Conservation (phyloP, 352 stramenopile species). For the Phytophthora tentaculata region DNA sequence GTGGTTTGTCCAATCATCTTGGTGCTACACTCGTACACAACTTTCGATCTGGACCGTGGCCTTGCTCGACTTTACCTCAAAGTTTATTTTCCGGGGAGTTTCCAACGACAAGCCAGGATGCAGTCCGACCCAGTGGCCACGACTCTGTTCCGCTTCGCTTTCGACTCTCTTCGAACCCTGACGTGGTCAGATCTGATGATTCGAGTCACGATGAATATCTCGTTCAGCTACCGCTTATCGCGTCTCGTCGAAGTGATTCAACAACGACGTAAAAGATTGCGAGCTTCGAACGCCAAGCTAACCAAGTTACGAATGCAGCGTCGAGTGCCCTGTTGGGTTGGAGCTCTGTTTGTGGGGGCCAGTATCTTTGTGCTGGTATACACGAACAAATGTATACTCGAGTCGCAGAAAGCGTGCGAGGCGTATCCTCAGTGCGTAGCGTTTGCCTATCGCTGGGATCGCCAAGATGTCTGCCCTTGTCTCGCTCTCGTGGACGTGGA, state of each 20-base stretch:
- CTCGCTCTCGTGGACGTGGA: conserved; percentile 41
- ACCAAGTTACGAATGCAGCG: conserved; percentile 1
- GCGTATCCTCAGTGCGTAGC: conserved; percentile 31
- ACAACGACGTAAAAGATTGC: conserved; percentile 4
- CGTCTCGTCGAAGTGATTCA: conserved; percentile 26
- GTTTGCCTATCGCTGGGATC: conserved; percentile 29
- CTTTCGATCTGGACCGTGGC: conserved; percentile 28
- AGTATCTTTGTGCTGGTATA: conserved; percentile 16
- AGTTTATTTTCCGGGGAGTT: conserved; percentile 14
- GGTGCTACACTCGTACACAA: conserved; percentile 24
- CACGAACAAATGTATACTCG: conserved; percentile 13
- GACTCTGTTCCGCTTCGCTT: conserved; percentile 28
- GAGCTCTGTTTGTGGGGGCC: conserved; percentile 7
- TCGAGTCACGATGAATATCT: conserved; percentile 29
- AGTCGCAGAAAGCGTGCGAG: conserved; percentile 15
- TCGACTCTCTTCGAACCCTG: conserved; percentile 29
- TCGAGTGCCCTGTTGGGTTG: conserved; percentile 6
- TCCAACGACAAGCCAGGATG: conserved; percentile 23
- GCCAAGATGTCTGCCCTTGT: conserved; percentile 34
- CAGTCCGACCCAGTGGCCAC: conserved; percentile 17
- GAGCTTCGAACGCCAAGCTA: neutral
- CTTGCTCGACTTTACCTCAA: conserved; percentile 21
- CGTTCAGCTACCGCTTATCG: conserved; percentile 29
- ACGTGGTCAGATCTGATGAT: conserved; percentile 18
- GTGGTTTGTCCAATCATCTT: conserved; percentile 28